Base-by-base conservation (phyloP, 345 rosid genomes). In the Turnera subulata region DNA sequence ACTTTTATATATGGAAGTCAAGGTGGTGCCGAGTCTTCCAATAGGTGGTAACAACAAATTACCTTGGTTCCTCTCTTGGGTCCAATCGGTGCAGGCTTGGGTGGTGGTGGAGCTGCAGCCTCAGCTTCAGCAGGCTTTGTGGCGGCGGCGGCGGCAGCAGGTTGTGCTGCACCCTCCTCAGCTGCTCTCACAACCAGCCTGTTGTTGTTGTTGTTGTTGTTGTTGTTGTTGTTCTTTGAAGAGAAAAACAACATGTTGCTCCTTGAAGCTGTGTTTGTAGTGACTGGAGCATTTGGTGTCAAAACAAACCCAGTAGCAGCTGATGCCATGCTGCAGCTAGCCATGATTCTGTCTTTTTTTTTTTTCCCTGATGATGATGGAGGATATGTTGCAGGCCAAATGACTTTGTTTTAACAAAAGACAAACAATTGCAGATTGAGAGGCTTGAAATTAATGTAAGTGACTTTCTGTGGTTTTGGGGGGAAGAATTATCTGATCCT, bases 31-130 rank as follows among this genome's bases (percentile, higher is more conserved):
- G n/a, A n/a, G n/a, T n/a, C n/a, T n/a, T n/a, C n/a, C n/a, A n/a
- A n/a, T n/a, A n/a, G n/a, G n/a, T n/a, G n/a, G n/a, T n/a, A n/a
- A n/a, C n/a, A n/a, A n/a, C n/a, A n/a, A n/a, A n/a, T 57, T 26
- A 84, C 96, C 97, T 87, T 87, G 40, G 94, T 38, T 53, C 97
- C 97, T 84, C 97, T 91, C 78, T 91, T 82, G 61, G 97, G 96
- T 32, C 96, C 91, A 57, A 83, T 81, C 1, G 83, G 96, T 16
- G 83, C 81, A 23, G 86, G 95, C 79, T 84, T 83, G 50, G 91
- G 66, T 4, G 78, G 79, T n/a, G n/a, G n/a, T n/a, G n/a, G n/a
- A n/a, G n/a, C n/a, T n/a, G n/a, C n/a, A 63, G 84, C 76, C 58
- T 65, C 79, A 45, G 26, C 58, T 21, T 11, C 64, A 21, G 73